Evolutionary conservation across 495 filamentous ascomycete genomes (phyloP).

Genomic region (Aspergillus saccharolyticus): DNA sequence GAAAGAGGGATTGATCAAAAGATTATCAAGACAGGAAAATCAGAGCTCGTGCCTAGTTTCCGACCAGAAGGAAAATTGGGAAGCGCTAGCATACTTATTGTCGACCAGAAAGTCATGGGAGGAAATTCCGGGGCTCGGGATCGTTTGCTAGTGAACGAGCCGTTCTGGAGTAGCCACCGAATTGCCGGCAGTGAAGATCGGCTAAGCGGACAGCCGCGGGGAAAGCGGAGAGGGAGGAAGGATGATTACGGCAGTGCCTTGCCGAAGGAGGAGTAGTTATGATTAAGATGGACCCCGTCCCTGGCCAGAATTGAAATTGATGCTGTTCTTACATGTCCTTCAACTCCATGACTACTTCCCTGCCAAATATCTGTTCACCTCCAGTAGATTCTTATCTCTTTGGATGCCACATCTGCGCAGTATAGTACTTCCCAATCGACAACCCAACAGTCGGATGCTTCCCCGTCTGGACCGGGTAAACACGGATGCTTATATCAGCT

Average conservation of each 20-base stretch:
- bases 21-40: constrained; percentile 1
- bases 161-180: constrained; percentile 20
- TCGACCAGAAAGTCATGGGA: constrained; percentile 19
- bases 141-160: constrained; percentile 18
- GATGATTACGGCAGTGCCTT: constrained; percentile 11
- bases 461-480: constrained; percentile 12
- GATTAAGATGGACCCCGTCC: too few species aligned
- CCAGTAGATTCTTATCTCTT: too few species aligned
- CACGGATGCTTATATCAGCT: constrained; percentile 25
- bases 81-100: constrained; percentile 9
- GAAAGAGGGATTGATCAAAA: neutral
- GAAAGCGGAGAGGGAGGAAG: constrained; percentile 10
- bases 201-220: constrained; percentile 39
- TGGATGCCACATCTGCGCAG: too few species aligned
- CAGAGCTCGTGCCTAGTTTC: constrained; percentile 3
- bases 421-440: neutral
- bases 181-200: constrained; percentile 40
- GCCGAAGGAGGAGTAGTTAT: too few species aligned
- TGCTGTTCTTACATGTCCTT: too few species aligned
- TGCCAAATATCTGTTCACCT: too few species aligned
- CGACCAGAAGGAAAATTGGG: neutral
- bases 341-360: too few species aligned
- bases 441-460: constrained; percentile 4
- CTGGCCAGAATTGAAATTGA: too few species aligned
- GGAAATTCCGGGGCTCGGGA: constrained; percentile 31